These are phyloP conservation scores for Sindora glabra DNA, from an alignment of 306 rosid species.

Conservation along the genomic window DNA sequence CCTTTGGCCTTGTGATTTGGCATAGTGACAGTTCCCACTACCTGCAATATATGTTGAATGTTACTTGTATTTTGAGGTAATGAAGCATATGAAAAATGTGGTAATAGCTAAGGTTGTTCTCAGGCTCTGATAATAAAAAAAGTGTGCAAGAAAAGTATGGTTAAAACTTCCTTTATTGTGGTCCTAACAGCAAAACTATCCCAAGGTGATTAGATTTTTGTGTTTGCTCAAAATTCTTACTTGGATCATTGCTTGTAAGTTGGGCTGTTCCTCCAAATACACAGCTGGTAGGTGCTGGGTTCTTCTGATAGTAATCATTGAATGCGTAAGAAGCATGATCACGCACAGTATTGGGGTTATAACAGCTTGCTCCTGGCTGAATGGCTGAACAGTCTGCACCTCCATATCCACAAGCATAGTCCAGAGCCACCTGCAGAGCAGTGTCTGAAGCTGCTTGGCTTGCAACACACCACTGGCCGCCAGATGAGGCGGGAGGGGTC, in stretches of 20 bases:
- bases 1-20: slow-evolving; percentile 56
- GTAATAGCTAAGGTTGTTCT: no score
- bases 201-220: neutral
- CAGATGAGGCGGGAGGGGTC: slow-evolving; percentile 32
- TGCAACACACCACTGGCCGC: slow-evolving; percentile 83
- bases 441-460: slow-evolving; percentile 57
- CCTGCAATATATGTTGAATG: slow-evolving; percentile 38
- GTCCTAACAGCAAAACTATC: neutral
- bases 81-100: neutral
- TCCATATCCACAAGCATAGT: slow-evolving; percentile 89
- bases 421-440: slow-evolving; percentile 80
- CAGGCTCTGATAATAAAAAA: no score
- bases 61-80: slow-evolving; percentile 5
- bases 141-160: no score
- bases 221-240: slow-evolving; percentile 44
- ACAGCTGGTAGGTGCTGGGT: slow-evolving; percentile 78
- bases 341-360: slow-evolving; percentile 54
- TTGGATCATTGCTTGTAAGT: slow-evolving; percentile 65
- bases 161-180: neutral
- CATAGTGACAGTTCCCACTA: slow-evolving; percentile 52
- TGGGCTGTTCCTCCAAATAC: slow-evolving; percentile 75
- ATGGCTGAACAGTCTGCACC: slow-evolving; percentile 73
- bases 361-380: slow-evolving; percentile 68
- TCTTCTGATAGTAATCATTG: slow-evolving; percentile 76
- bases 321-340: slow-evolving; percentile 93